Base-by-base conservation (phyloP, 2,329 filamentous ascomycete species). In the Tolypocladium inflatum region DNA sequence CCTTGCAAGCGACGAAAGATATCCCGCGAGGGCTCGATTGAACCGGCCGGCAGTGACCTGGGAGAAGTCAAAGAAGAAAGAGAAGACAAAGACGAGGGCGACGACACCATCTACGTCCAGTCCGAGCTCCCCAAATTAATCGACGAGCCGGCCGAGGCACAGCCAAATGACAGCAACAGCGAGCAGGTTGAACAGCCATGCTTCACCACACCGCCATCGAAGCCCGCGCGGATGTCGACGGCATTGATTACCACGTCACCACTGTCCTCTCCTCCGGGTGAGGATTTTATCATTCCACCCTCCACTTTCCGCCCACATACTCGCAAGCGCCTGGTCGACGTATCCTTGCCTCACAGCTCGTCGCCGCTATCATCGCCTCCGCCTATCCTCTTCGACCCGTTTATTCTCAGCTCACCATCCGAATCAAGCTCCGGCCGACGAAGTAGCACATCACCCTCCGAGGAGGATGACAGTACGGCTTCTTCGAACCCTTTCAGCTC, bases 341-440 rank as follows among this genome's bases (percentile, higher is more conserved):
- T 61, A 21, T 58, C 55, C 4, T 57, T 70, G 35, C 65, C 67
- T 2, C 64, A 62, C 26, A 76, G 73, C 67, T 84, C 81, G 0
- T 83, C 82, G 1, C 82, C 82, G 0, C 71, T 84, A 15, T 84
- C 82, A 0, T 84, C 82, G 1, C 82, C 82, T 0, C 81, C 81
- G 1, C 76, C 78, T 0, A 66, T 75, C 23, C 70, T 80, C 11
- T 82, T 81, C 57, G 81, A 85, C 55, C 77, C 80, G 0, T 81
- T 77, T 57, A 71, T 74, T 19, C 68, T 73, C 6, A 66, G 63
- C 33, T 71, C 71, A 10, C 71, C 70, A 2, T 75, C 73, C 1
- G 70, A 71, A 15, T 67, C 63, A 41, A 75, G 70, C 23, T 73
- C 68, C 10, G 70, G 66, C 33, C 63, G 65, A n/a, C 67, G 61